These are phyloP conservation scores for Fomitopsis schrenkii DNA, from an alignment of 1,284 basidiomycete genomes.

Conservation along the genomic window DNA sequence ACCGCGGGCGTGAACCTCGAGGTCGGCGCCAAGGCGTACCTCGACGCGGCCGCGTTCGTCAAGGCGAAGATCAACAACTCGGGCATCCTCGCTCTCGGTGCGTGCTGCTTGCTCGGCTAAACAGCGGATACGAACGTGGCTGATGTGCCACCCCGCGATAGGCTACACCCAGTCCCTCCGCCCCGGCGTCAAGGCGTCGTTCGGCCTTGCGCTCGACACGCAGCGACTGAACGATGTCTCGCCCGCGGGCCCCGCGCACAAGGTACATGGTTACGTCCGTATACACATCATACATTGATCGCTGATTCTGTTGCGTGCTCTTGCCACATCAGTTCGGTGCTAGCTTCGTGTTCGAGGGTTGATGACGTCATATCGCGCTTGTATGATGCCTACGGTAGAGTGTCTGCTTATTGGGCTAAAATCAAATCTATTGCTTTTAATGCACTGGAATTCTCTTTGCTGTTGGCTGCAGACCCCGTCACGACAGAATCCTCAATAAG, in stretches of 20 bases:
- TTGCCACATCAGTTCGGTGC: constrained; percentile 53
- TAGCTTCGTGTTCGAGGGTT: constrained; percentile 72
- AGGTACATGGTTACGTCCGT: constrained; percentile 35
- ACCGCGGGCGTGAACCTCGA: constrained; percentile 88
- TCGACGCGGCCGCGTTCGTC: constrained; percentile 88
- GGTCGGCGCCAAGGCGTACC: constrained; percentile 95
- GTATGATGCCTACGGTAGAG: background rate
- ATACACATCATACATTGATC: background rate
- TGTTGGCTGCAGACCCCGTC: too few species aligned
- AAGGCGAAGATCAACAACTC: constrained; percentile 99
- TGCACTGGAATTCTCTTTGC: too few species aligned
- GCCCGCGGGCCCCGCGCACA: constrained; percentile 67
- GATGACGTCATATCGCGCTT: constrained; percentile 9
- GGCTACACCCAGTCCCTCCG: constrained; percentile 92
- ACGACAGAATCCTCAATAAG: too few species aligned
- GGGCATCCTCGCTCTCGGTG: constrained; percentile 84
- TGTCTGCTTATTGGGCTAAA: background rate
- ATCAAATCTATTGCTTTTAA: constrained; percentile 1
- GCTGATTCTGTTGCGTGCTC: background rate
- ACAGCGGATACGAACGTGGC: background rate
- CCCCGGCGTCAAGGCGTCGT: constrained; percentile 92
- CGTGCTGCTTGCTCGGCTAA: constrained; percentile 10
- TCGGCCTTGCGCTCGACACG: constrained; percentile 91
- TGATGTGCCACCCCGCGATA: constrained; percentile 20
- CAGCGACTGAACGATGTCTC: constrained; percentile 76